These are phyloP conservation scores for Arthrobotrys musiformis DNA, from an alignment of 2,329 filamentous ascomycete genomes.

Conservation along the genomic window DNA sequence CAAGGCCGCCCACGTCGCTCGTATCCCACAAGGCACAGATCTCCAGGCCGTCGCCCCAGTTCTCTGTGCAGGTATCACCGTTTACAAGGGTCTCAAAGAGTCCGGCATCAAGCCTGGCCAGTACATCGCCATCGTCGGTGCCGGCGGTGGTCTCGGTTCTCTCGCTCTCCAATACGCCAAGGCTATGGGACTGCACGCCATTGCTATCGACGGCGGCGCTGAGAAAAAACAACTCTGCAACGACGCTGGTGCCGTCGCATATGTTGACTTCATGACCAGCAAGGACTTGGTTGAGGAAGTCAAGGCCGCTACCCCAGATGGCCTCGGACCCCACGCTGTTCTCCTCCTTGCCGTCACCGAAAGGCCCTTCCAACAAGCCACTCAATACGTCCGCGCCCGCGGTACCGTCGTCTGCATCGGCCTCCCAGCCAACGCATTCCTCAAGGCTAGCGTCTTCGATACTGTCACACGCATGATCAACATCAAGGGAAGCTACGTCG, in stretches of 20 bases:
- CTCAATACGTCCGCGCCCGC: conserved; percentile 83
- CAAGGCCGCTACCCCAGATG: conserved; percentile 80
- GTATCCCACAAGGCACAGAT: conserved; percentile 79
- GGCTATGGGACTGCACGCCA: conserved; percentile 83
- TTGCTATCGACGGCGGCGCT: conserved; percentile 84
- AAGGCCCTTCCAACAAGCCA: conserved; percentile 95
- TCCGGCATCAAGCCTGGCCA: conserved; percentile 79
- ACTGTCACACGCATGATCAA: conserved; percentile 89
- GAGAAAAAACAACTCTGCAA: conserved; percentile 80
- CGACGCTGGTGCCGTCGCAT: conserved; percentile 76
- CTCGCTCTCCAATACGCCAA: conserved; percentile 77
- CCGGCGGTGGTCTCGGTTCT: conserved; percentile 82
- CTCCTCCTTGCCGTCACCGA: conserved; percentile 86
- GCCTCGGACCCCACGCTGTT: conserved; percentile 86
- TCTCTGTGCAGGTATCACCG: conserved; percentile 85
- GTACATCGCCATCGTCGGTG: conserved; percentile 84
- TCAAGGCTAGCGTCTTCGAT: conserved; percentile 87
- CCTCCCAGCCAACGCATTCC: conserved; percentile 80
- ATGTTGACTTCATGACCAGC: conserved; percentile 81
- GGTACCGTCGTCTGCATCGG: conserved; percentile 90
- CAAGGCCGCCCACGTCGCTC: conserved; percentile 85
- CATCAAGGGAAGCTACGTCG: conserved; percentile 94
- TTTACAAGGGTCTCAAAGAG: conserved; percentile 92
- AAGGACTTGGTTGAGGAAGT: conserved; percentile 86
- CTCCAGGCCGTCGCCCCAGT: conserved; percentile 83